phyloP scores from a whole-genome alignment of 441 rosid genomes.

The Kokia cookei region DNA sequence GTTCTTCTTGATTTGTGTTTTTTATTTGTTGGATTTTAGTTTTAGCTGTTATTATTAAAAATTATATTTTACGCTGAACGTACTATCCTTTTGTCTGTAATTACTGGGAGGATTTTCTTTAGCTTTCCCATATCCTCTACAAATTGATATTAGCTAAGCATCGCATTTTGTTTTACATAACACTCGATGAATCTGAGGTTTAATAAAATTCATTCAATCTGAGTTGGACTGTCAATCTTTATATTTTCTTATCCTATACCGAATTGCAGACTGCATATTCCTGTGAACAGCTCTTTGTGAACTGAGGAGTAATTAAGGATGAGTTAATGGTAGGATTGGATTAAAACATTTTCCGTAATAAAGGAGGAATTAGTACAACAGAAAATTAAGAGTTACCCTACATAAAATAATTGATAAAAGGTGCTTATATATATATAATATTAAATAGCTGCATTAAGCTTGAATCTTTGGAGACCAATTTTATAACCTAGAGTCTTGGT shows the following conservation, averaged over 20 bases:
- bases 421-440: not conserved
- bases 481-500: slow-evolving; percentile 33
- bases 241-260: not conserved
- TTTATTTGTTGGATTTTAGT: no score
- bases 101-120: not conserved
- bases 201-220: not conserved
- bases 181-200: not conserved
- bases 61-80: not conserved
- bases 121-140: not conserved
- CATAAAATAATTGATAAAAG: not conserved
- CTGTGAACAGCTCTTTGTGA: no score
- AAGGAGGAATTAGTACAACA: not conserved
- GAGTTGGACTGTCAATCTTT: no score
- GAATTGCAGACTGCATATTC: not conserved
- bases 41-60: not conserved
- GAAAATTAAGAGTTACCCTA: not conserved
- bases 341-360: not conserved
- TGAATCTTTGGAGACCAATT: slow-evolving; percentile 52
- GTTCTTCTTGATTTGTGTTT: not conserved
- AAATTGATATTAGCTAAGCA: not conserved
- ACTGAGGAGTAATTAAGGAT: not conserved
- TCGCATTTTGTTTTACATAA: not conserved
- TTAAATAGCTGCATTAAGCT: not conserved
- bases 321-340: not conserved
- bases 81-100: no score